These are phyloP conservation scores for Chenopodium suecicum DNA, from an alignment of 148 eudicot genomes.

Conservation along the genomic window DNA sequence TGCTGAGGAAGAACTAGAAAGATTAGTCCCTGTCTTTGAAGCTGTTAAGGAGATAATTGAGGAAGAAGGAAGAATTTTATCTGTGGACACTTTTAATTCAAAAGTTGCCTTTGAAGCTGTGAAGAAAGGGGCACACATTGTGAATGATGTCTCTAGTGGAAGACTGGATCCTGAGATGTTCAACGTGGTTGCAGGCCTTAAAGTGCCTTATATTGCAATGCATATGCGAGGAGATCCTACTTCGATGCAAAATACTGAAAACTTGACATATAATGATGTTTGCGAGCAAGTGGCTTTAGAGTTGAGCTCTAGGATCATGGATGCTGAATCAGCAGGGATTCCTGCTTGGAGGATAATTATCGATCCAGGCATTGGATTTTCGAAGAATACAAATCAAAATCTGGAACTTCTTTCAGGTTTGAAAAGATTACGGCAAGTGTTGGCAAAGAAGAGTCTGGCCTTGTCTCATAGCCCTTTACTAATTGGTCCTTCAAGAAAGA, in stretches of 20 bases:
- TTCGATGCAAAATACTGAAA: constrained; percentile 74
- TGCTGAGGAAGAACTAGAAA: constrained; percentile 67
- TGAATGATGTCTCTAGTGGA: constrained; percentile 93
- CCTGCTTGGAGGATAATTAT: constrained; percentile 83
- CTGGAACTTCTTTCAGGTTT: constrained; percentile 65
- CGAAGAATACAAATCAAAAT: constrained; percentile 72
- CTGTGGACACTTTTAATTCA: constrained; percentile 82
- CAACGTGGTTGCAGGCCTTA: constrained; percentile 51
- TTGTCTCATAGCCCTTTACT: constrained; percentile 69
- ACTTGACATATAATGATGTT: constrained; percentile 60
- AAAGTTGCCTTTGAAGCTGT: constrained; percentile 82
- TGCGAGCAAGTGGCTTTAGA: constrained; percentile 65
- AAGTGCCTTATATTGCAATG: constrained; percentile 77
- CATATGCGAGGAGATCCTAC: constrained; percentile 96
- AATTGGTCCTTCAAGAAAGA: constrained; percentile 88
- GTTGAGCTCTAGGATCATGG: constrained; percentile 40
- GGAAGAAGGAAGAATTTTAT: constrained; percentile 65
- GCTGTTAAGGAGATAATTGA: constrained; percentile 57
- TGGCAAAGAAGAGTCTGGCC: constrained; percentile 61
- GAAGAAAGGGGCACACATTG: constrained; percentile 67
- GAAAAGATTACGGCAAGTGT: constrained; percentile 51
- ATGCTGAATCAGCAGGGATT: constrained; percentile 70
- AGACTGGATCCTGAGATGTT: constrained; percentile 63
- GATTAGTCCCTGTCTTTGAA: constrained; percentile 77
- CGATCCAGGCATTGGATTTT: constrained; percentile 95